Evolutionary conservation across 2,329 filamentous ascomycete genomes (phyloP).

Genomic region (Ophiocordyceps robertsii): DNA sequence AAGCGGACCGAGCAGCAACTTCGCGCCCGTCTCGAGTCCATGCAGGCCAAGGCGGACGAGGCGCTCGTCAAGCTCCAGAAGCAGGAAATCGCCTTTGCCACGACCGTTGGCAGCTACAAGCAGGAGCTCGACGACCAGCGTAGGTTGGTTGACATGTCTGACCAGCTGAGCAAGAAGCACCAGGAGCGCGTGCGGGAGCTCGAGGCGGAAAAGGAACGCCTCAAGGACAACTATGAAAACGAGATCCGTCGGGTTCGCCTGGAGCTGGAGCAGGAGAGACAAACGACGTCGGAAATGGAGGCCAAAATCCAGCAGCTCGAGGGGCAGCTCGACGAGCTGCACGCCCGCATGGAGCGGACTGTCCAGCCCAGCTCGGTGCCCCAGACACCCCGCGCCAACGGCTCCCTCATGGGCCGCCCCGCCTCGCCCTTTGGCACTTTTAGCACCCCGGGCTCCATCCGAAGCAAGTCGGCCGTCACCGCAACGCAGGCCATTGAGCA

Average conservation of each 20-base stretch:
- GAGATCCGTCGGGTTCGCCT: slow-evolving; percentile 40
- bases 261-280: slow-evolving; percentile 42
- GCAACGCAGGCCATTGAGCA: slow-evolving; percentile 52
- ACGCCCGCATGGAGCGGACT: slow-evolving; percentile 31
- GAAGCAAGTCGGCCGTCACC: slow-evolving; percentile 40
- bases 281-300: slow-evolving; percentile 30
- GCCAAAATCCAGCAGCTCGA: slow-evolving; percentile 37
- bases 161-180: slow-evolving; percentile 61
- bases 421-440: slow-evolving; percentile 51
- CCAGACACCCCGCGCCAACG: slow-evolving; percentile 48
- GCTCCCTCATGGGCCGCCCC: slow-evolving; percentile 36
- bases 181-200: slow-evolving; percentile 58
- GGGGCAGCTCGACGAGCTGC: slow-evolving; percentile 38
- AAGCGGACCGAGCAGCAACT: slow-evolving; percentile 70
- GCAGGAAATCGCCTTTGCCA: slow-evolving; percentile 68
- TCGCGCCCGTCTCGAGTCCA: slow-evolving; percentile 66
- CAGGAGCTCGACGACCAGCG: slow-evolving; percentile 73
- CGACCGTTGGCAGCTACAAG: slow-evolving; percentile 74
- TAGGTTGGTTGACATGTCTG: slow-evolving; percentile 70
- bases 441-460: slow-evolving; percentile 44
- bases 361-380: slow-evolving; percentile 34
- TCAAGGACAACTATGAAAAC: slow-evolving; percentile 53
- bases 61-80: slow-evolving; percentile 70
- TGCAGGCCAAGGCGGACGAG: slow-evolving; percentile 79
- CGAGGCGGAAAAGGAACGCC: slow-evolving; percentile 43